Base-by-base conservation (phyloP, 768 basidiomycete genomes). In the Lentinula sp. region DNA sequence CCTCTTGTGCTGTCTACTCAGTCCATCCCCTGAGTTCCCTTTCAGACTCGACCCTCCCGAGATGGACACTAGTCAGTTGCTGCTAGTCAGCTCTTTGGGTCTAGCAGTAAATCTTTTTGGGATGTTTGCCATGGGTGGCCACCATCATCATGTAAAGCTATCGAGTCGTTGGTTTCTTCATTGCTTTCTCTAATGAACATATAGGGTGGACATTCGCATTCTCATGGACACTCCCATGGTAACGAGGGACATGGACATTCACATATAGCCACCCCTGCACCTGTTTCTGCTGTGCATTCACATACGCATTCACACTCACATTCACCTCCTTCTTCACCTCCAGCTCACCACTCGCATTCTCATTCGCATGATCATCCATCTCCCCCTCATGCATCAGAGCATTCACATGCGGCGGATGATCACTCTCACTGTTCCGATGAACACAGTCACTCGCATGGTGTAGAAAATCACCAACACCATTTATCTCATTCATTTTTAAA, bases 81-180 rank as follows among this genome's bases (percentile, higher is more conserved):
- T 99, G 43, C 78, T 97, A 1, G 90, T 99, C 56, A 96, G 93
- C 63, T 84, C 87, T 4, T 72, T 98, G 31, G 97, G 97, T 7
- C 77, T 99, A 9, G 93, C 80, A 1, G 94, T 99, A 51, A 99
- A 99, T 71, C 75, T 99, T 18, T 98, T 98, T 66, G 97, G 97
- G 40, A 97, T 99, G 94, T 92, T 95, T 70, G 97, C 97, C 1
- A 99, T 97, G 81, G 97, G 97, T 4, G 95, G 94, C 3, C 93
- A 95, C 70, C 88, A 90, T 69, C 91, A 93, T 64, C 91, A 91
- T 75, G 89, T 90, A 76, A 45, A 78, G 76, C n/a, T 3, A 21
- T 21, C 9, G 21, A 5, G n/a, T 37, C 5, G 3, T 6, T 18
- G 10, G n/a, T 40, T 56, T 9, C 34, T 37, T n/a, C 13, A 28